Percentiles rank a stretch among this genome's conserved stretches.
Evolutionary conservation across 305 asterid genomes (phyloP).

Genomic region (Caryopteris hybrid): DNA sequence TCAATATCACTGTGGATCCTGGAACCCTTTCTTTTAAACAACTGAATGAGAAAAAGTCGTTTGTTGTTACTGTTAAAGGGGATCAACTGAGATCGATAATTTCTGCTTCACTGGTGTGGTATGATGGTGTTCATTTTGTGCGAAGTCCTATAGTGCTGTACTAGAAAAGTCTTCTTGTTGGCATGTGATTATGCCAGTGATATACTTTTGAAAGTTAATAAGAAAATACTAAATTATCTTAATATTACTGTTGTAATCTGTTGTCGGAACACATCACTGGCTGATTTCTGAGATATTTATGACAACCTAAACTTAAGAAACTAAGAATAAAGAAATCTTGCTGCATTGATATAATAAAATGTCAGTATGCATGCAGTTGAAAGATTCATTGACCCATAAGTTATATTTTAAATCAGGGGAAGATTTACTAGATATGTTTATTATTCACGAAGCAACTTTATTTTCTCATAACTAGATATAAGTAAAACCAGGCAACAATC

Average conservation of each 20-base stretch:
- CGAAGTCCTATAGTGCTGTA: constrained; percentile 40
- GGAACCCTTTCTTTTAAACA: constrained; percentile 9
- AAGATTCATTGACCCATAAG: background rate
- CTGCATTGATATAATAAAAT: no score
- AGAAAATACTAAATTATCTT: background rate
- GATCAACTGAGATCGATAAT: background rate
- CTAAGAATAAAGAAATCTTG: no score
- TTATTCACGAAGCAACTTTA: background rate
- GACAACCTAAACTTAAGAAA: background rate
- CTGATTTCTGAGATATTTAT: background rate
- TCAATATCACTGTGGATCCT: constrained; percentile 29
- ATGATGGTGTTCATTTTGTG: constrained; percentile 32
- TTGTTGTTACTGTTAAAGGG: constrained; percentile 26
- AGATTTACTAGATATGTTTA: background rate
- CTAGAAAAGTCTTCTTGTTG: background rate
- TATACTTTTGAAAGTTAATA: background rate
- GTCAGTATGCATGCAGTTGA: no score
- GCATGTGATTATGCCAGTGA: background rate
- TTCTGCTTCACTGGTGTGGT: constrained; percentile 41
- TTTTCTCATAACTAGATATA: background rate
- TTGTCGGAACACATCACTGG: background rate
- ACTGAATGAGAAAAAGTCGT: constrained; percentile 29
- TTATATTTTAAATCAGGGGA: background rate
- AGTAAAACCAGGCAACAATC: background rate
- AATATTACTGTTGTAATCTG: background rate